A percentile compares a stretch with the other conserved stretches of the same genome.
Evolutionary conservation across 495 filamentous ascomycete species (phyloP).

Genomic region (Aspergillus bridgeri): DNA sequence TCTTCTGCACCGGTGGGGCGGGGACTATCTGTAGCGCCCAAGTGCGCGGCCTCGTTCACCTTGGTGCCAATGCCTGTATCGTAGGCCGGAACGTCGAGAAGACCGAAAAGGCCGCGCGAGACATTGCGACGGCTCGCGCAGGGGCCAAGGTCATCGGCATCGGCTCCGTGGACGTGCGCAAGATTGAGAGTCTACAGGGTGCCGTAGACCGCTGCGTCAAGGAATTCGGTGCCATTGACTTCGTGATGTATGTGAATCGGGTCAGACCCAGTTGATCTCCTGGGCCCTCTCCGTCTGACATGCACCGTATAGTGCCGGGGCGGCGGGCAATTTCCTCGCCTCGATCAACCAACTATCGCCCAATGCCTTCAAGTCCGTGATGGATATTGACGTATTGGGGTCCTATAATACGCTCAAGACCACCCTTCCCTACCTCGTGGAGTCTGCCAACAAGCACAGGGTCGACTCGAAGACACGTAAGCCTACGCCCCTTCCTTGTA

Average conservation of each 20-base stretch:
- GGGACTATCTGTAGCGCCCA: slow-evolving; percentile 93
- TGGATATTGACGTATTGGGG: slow-evolving; percentile 93
- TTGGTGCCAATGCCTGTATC: slow-evolving; percentile 92
- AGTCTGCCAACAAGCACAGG: slow-evolving; percentile 62
- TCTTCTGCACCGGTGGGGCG: slow-evolving; percentile 93
- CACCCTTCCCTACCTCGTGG: slow-evolving; percentile 71
- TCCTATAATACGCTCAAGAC: slow-evolving; percentile 96
- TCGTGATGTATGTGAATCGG: slow-evolving; percentile 69
- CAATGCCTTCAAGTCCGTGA: slow-evolving; percentile 93
- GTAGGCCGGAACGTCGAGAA: slow-evolving; percentile 88
- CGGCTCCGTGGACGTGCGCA: slow-evolving; percentile 79
- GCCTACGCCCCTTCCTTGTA: slow-evolving; percentile 13
- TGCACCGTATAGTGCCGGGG: slow-evolving; percentile 65
- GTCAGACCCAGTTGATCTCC: background rate
- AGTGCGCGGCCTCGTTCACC: slow-evolving; percentile 82
- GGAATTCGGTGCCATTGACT: slow-evolving; percentile 86
- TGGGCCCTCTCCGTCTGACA: slow-evolving; percentile 6
- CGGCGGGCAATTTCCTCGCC: slow-evolving; percentile 94
- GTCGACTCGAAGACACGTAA: slow-evolving; percentile 45
- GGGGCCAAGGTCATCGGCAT: slow-evolving; percentile 85
- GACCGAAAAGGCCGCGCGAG: slow-evolving; percentile 72
- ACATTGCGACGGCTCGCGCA: slow-evolving; percentile 71
- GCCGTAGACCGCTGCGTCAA: slow-evolving; percentile 75
- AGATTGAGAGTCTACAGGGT: slow-evolving; percentile 60
- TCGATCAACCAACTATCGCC: slow-evolving; percentile 74